Evolutionary conservation across 1,284 basidiomycete species (phyloP), one percentile per base, ranked within the genome.

Genomic region (Apiotrichum akiyoshidainum): DNA sequence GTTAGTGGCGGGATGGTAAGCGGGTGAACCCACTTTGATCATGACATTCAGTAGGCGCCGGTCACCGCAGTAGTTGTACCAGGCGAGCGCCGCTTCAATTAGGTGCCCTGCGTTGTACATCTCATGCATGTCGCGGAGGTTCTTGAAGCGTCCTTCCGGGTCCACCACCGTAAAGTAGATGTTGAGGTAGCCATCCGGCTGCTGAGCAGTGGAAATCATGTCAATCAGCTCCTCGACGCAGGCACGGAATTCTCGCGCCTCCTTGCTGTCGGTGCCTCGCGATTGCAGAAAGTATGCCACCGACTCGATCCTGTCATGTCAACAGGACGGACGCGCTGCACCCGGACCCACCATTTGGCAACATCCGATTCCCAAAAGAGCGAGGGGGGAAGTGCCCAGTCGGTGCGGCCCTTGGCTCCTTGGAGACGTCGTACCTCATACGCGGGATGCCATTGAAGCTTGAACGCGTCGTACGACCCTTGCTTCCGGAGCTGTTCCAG

Each of bases 121-220:
- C 60, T 72, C 70, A 55, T 70, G 68, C 66, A 68, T 64, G 58
- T 68, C 69, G 26, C 69, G 55, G 13, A 72, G 58, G 53, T 72
- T 70, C 63, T 67, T 61, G 66, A 68, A 68, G 21, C 64, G 53
- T 1, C 70, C 70, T 26, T 48, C 60, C 2, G 58, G 55, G 51
- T 72, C 70, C 1, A 70, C 70, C 12, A 71, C 68, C 12, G 63
- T 67, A 46, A 72, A 72, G 61, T 72, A 72, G 49, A 70, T 67
- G 46, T 68, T 61, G 40, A 72, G 54, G 48, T 72, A 72, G 16
- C 70, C 70, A 53, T 72, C 70, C 2, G 62, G 63, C 33, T 67
- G 62, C 52, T 72, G 70, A 6, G 68, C 69, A 26, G 57, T 57
- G 40, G 66, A 66, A 26, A 72, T 70, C 66, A 68, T 66, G 40